phyloP scores from a whole-genome alignment of 2,329 filamentous ascomycete genomes.

The Pyrenochaeta sp. region DNA sequence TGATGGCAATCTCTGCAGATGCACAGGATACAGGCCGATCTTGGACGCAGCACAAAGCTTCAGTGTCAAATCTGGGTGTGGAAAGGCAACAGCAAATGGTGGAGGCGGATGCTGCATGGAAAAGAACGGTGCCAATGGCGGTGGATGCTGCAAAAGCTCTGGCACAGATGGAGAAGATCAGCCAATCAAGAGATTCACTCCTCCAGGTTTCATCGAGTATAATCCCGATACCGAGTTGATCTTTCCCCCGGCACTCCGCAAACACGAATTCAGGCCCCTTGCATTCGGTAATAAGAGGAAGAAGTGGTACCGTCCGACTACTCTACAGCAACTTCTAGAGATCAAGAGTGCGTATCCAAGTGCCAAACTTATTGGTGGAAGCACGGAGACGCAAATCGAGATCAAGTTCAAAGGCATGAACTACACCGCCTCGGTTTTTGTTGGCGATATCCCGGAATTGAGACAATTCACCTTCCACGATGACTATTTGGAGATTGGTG shows the following conservation, averaged over 20 bases:
- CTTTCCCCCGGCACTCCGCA: constrained; percentile 85
- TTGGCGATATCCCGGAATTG: constrained; percentile 91
- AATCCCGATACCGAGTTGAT: constrained; percentile 94
- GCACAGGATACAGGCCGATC: constrained; percentile 94
- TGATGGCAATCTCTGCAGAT: constrained; percentile 94
- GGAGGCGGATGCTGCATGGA: constrained; percentile 77
- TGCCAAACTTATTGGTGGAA: constrained; percentile 94
- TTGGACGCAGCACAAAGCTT: constrained; percentile 94
- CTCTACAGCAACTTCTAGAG: constrained; percentile 83
- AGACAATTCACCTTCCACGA: constrained; percentile 81
- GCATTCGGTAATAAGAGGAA: constrained; percentile 95
- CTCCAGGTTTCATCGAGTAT: constrained; percentile 92
- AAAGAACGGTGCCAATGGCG: constrained; percentile 51
- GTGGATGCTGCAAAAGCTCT: constrained; percentile 53
- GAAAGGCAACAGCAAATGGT: constrained; percentile 64
- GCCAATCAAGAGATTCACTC: constrained; percentile 72
- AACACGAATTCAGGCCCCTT: constrained; percentile 80
- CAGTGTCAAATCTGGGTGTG: constrained; percentile 65
- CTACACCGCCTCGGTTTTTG: constrained; percentile 88
- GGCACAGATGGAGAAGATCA: constrained; percentile 45
- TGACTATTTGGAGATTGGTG: constrained; percentile 87
- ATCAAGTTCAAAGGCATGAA: constrained; percentile 96
- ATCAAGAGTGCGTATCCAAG: constrained; percentile 87
- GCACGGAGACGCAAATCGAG: constrained; percentile 97
- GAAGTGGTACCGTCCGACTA: constrained; percentile 90